A percentile compares a stretch with the other conserved stretches of the same genome.
Conservation (phyloP, 140 eudicot species). For the Cichorium intybus region DNA sequence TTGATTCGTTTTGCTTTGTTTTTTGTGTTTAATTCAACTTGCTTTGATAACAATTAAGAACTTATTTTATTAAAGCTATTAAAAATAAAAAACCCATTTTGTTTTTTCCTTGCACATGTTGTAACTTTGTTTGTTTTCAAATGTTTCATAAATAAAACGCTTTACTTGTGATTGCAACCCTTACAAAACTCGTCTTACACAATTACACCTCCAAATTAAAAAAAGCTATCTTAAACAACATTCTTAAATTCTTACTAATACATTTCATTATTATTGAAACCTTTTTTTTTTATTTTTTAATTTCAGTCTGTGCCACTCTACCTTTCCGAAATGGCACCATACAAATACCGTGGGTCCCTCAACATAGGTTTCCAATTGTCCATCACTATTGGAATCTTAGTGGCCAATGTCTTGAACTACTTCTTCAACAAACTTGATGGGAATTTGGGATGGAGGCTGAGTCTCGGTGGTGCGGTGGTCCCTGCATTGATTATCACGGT, state of each 20-base stretch:
- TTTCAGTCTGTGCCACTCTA: constrained; percentile 86
- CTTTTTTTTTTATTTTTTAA: background rate
- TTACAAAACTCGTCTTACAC: constrained; percentile 23
- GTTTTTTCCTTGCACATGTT: constrained; percentile 32
- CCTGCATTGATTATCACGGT: constrained; percentile 73
- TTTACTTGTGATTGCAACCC: constrained; percentile 27
- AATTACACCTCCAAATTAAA: constrained; percentile 14
- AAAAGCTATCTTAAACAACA: background rate
- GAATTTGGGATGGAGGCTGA: constrained; percentile 88
- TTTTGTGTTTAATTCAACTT: too few species aligned
- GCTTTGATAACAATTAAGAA: too few species aligned
- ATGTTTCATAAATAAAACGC: constrained; percentile 28
- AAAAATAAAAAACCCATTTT: background rate
- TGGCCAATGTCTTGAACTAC: constrained; percentile 81
- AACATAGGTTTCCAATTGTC: constrained; percentile 83
- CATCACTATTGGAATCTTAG: constrained; percentile 75
- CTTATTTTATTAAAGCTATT: background rate
- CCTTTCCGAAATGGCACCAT: constrained; percentile 95
- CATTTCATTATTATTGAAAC: background rate
- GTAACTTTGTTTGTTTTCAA: constrained; percentile 30
- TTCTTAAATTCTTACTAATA: too few species aligned
- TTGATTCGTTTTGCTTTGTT: too few species aligned
- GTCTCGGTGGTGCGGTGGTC: constrained; percentile 84
- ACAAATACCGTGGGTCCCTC: constrained; percentile 84
- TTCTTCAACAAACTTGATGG: constrained; percentile 65